Percentiles rank a stretch among this genome's conserved stretches.
These are phyloP conservation scores for Elsinoe perseae DNA, from an alignment of 2,329 filamentous ascomycete species.

Conservation along the genomic window DNA sequence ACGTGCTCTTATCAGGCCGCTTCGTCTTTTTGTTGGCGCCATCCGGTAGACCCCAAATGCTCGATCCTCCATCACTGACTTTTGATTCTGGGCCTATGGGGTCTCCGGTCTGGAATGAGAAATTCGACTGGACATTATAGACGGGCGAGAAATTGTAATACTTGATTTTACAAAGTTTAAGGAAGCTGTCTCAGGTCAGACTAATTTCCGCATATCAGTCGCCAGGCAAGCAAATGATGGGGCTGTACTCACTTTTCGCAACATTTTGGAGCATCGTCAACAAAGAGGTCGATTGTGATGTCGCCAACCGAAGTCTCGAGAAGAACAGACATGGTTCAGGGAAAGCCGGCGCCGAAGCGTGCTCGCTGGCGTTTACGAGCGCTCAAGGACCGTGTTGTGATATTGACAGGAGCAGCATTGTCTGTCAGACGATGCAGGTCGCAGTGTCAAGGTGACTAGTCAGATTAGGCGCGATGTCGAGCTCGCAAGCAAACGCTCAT, in stretches of 20 bases:
- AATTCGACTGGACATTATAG: slow-evolving; percentile 86
- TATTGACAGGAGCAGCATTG: background rate
- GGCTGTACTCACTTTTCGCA: slow-evolving; percentile 79
- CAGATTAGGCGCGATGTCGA: no score
- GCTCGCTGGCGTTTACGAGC: no score
- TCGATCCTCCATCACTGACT: slow-evolving; percentile 84
- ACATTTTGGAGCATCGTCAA: slow-evolving; percentile 80
- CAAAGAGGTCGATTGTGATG: slow-evolving; percentile 85
- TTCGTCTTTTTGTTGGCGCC: slow-evolving; percentile 59
- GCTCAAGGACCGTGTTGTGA: background rate
- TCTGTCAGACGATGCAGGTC: background rate
- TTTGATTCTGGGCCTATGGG: slow-evolving; percentile 77
- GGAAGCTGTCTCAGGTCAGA: slow-evolving; percentile 54
- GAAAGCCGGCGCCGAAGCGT: background rate
- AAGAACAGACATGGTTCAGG: slow-evolving; percentile 69
- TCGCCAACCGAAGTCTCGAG: slow-evolving; percentile 90
- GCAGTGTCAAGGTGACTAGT: background rate
- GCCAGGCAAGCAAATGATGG: slow-evolving; percentile 13
- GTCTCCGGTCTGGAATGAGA: slow-evolving; percentile 94
- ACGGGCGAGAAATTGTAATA: slow-evolving; percentile 98
- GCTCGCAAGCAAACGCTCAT: background rate
- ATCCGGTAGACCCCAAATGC: slow-evolving; percentile 80
- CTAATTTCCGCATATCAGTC: slow-evolving; percentile 4
- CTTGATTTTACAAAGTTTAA: slow-evolving; percentile 98
- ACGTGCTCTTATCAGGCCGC: slow-evolving; percentile 36